Evolutionary conservation across 2,329 filamentous ascomycete species (phyloP).

Genomic region (Pyrenophora tritici-repentis): DNA sequence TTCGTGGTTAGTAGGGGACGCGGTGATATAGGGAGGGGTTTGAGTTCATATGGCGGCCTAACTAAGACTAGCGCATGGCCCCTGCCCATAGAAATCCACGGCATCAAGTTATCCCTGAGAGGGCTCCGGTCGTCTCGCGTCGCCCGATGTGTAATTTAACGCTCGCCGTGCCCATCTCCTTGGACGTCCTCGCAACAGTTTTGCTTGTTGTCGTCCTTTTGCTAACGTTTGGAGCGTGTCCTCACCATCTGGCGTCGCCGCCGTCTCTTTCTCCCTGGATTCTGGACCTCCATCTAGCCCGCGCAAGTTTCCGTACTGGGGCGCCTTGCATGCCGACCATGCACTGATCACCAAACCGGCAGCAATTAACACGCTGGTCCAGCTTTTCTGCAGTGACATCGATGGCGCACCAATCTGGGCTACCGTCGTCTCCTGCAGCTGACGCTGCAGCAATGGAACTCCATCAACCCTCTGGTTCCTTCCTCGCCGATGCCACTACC

Average conservation of each 20-base stretch:
- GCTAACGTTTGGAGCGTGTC: not conserved
- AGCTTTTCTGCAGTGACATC: constrained; percentile 3
- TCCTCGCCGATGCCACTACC: constrained; percentile 1
- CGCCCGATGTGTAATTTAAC: constrained; percentile 13
- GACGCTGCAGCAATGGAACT: constrained; percentile 6
- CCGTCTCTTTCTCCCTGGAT: not conserved
- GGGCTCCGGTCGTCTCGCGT: constrained; percentile 7
- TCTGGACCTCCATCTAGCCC: not conserved
- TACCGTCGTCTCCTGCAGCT: constrained; percentile 5
- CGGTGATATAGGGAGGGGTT: not conserved
- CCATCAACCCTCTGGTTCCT: constrained; percentile 8
- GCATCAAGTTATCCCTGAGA: constrained; percentile 8
- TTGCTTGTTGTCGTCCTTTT: not conserved
- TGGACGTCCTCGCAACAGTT: not conserved
- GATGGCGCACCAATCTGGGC: constrained; percentile 5
- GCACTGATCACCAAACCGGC: constrained; percentile 7
- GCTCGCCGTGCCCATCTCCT: constrained; percentile 7
- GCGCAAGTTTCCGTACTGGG: constrained; percentile 3
- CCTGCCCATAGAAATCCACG: constrained; percentile 1
- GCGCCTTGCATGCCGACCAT: constrained; percentile 11
- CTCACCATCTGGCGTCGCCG: not conserved
- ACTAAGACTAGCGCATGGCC: constrained; percentile 8
- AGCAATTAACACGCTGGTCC: constrained; percentile 5
- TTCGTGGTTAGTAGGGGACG: constrained; percentile 1
- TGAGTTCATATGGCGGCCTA: not conserved